Base-by-base conservation (phyloP, 1,284 basidiomycete genomes). In the Puccinia hordei region DNA sequence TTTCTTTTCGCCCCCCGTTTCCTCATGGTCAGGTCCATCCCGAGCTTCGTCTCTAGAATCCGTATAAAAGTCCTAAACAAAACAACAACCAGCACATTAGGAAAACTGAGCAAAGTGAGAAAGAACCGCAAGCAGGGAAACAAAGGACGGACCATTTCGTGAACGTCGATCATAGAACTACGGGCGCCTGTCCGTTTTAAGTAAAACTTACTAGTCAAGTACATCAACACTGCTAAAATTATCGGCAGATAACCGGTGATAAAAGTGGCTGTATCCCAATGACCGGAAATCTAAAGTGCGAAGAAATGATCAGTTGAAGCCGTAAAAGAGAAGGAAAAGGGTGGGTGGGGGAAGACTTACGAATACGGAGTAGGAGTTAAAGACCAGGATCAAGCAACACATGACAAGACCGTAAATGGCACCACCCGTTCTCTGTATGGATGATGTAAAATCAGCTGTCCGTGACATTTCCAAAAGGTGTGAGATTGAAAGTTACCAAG, bases 331-430 rank as follows among this genome's bases (percentile, higher is more conserved):
- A n/a, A n/a, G n/a, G n/a, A 9, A 27, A 35, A 41, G 19, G 13
- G 12, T 30, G 38, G n/a, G 0, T 4, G 17, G 5, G 19, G 33
- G 41, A n/a, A n/a, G 44, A 51, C 76, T 78, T 71, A 78, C 76
- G 30, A 78, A 78, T 17, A 68, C 75, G 35, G 55, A 74, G 51
- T 82, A 81, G n/a, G 82, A 82, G 88, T 92, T 86, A 83, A 93
- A 91, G 76, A 94, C 85, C 82, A 90, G 90, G 82, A 93, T 89
- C 82, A 92, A 19, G n/a, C 90, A 81, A 71, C 88, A 90, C 38
- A 88, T 84, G 53, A 88, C 82, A 63, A 88, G 82, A 5, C 88
- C 89, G 85, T 91, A 93, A 88, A 88, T 92, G 10, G 91, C 91
- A 22, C 90, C 90, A 59, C 27, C 22, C 4, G 76, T 69, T 41